Evolutionary conservation across 2,329 filamentous ascomycete genomes (phyloP).

Genomic region (Dactylellina parvicollis): DNA sequence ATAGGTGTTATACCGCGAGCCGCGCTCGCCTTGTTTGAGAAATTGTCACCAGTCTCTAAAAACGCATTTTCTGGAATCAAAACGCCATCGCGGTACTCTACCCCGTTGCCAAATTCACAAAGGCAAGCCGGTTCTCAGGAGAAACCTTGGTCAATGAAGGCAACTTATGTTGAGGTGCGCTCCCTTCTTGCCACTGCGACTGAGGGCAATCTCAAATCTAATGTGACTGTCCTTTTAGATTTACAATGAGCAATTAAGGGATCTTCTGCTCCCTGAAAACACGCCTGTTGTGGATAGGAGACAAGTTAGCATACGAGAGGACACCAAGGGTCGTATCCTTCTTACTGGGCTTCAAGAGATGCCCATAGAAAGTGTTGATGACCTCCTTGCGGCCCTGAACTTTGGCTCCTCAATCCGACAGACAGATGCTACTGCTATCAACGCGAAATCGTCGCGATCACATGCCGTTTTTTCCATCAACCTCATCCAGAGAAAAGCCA

Average conservation of each 20-base stretch:
- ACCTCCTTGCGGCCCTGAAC: slow-evolving; percentile 86
- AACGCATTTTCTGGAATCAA: slow-evolving; percentile 74
- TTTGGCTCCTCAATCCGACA: slow-evolving; percentile 94
- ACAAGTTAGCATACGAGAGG: slow-evolving; percentile 90
- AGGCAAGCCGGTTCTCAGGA: slow-evolving; percentile 65
- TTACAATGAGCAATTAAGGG: slow-evolving; percentile 94
- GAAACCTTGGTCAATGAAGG: slow-evolving; percentile 88
- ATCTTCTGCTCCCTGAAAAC: slow-evolving; percentile 81
- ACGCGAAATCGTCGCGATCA: slow-evolving; percentile 95
- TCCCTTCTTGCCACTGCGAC: slow-evolving; percentile 18
- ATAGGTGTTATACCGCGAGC: slow-evolving; percentile 96
- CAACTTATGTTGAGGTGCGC: slow-evolving; percentile 81
- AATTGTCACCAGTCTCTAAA: slow-evolving; percentile 69
- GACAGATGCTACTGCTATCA: slow-evolving; percentile 95
- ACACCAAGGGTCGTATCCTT: slow-evolving; percentile 91
- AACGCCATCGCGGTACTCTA: slow-evolving; percentile 82
- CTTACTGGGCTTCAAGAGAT: slow-evolving; percentile 89
- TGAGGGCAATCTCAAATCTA: too few relatives aligned
- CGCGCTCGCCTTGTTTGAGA: slow-evolving; percentile 85
- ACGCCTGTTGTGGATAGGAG: slow-evolving; percentile 75
- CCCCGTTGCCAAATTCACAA: slow-evolving; percentile 65
- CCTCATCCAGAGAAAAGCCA: slow-evolving; percentile 79
- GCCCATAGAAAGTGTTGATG: slow-evolving; percentile 88
- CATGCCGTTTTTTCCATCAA: slow-evolving; percentile 98
- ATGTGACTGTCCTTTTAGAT: slow-evolving; percentile 73